A percentile compares a stretch with the other conserved stretches of the same genome.
Conservation (phyloP, 2,329 filamentous ascomycete species). For the Pseudocercospora vitis region DNA sequence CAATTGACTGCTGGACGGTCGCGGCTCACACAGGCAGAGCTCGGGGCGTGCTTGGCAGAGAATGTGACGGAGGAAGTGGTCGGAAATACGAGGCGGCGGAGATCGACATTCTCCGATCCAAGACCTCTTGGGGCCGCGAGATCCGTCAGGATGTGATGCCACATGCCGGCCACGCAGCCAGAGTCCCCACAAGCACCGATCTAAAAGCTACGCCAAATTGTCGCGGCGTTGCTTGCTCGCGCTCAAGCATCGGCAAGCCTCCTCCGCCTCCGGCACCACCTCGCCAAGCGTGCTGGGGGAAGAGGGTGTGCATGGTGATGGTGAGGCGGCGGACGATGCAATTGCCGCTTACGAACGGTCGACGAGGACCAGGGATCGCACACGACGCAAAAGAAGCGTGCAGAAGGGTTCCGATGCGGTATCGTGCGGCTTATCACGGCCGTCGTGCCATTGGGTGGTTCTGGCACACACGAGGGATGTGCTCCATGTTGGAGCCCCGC, state of each 20-base stretch:
- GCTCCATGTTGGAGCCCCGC: neutral
- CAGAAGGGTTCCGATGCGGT: neutral
- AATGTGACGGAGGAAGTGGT: neutral
- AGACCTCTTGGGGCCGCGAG: neutral
- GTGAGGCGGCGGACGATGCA: too few relatives aligned
- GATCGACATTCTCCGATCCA: neutral
- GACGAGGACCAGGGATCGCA: too few relatives aligned
- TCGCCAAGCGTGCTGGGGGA: neutral
- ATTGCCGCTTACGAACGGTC: too few relatives aligned
- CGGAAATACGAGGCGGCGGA: neutral
- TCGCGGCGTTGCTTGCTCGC: neutral
- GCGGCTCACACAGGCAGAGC: neutral
- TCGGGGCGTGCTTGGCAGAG: neutral
- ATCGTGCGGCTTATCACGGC: constrained; percentile 1
- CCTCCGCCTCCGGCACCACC: neutral
- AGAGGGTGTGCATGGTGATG: too few relatives aligned
- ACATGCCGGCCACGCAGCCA: neutral
- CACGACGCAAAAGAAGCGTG: neutral
- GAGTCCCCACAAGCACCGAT: neutral
- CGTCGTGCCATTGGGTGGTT: neutral
- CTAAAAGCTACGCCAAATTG: neutral
- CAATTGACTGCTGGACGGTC: neutral
- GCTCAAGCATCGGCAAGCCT: neutral
- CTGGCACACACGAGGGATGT: neutral
- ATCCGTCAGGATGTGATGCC: neutral